Evolutionary conservation across 208 protist genomes (phyloP).

Genomic region (Polymyxa betae): DNA sequence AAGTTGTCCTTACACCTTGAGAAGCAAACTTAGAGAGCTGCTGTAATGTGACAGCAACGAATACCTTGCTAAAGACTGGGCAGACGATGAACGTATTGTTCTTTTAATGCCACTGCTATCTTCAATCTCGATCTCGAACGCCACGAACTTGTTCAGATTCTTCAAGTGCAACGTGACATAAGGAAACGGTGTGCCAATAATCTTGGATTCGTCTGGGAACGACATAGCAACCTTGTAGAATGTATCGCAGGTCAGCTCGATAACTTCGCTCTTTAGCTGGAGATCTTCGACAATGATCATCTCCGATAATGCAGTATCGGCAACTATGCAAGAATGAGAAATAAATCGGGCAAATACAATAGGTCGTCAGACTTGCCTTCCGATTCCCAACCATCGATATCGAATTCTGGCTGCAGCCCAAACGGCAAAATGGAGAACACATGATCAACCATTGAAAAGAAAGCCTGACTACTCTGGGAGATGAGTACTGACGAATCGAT

Average conservation of each 20-base stretch:
- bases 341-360: background rate
- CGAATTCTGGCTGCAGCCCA: slow-evolving; percentile 38
- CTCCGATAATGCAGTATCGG: slow-evolving; percentile 6
- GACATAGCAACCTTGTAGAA: slow-evolving; percentile 48
- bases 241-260: slow-evolving; percentile 29
- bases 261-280: slow-evolving; percentile 41
- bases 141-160: slow-evolving; percentile 32
- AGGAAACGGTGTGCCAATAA: slow-evolving; percentile 34
- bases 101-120: background rate
- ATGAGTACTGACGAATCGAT: too few species aligned
- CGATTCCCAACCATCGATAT: slow-evolving; percentile 21
- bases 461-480: too few species aligned
- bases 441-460: background rate
- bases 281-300: slow-evolving; percentile 29
- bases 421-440: slow-evolving; percentile 27
- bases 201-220: slow-evolving; percentile 48
- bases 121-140: slow-evolving; percentile 39
- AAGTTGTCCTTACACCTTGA: slow-evolving; percentile 24
- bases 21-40: background rate
- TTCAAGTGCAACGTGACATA: slow-evolving; percentile 28
- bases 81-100: slow-evolving; percentile 18
- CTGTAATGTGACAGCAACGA: background rate
- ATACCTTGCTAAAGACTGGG: slow-evolving; percentile 38
- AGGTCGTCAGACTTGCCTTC: background rate
- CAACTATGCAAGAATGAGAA: background rate